phyloP scores from a whole-genome alignment of 768 basidiomycete species.

The Hortiboletus flavorubellus region DNA sequence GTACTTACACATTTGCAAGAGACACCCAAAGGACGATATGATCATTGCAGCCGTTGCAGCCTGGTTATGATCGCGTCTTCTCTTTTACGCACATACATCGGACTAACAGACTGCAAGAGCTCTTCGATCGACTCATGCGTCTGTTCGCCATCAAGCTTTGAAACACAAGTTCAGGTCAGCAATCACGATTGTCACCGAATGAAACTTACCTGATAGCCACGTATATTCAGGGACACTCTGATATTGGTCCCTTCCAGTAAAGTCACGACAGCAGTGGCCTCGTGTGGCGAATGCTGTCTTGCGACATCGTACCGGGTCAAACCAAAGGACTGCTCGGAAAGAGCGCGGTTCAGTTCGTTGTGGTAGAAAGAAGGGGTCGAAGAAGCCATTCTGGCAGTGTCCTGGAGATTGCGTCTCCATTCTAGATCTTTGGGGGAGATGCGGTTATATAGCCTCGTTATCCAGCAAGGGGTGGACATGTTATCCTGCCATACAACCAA shows the following conservation, averaged over 20 bases:
- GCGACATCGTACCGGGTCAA: conserved; percentile 45
- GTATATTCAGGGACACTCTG: conserved; percentile 44
- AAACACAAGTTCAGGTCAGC: conserved; percentile 13
- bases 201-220: conserved; percentile 54
- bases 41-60: conserved; percentile 41
- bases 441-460: conserved; percentile 28
- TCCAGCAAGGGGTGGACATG: conserved; percentile 28
- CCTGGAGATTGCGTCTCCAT: conserved; percentile 18
- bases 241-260: conserved; percentile 54
- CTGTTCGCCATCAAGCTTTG: conserved; percentile 25
- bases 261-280: conserved; percentile 52
- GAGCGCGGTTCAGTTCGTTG: conserved; percentile 50
- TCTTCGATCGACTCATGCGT: conserved; percentile 59
- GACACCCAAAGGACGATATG: neutral
- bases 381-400: conserved; percentile 16
- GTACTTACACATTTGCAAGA: conserved; percentile 9
- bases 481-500: conserved; percentile 8
- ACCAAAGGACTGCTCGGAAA: conserved; percentile 58
- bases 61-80: conserved; percentile 47
- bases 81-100: conserved; percentile 46
- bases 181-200: neutral
- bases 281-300: conserved; percentile 36
- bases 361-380: conserved; percentile 29
- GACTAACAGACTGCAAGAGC: conserved; percentile 53
- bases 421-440: conserved; percentile 5